A percentile compares a stretch with the other conserved stretches of the same genome.
These are phyloP conservation scores for Ambrosiella xylebori DNA, from an alignment of 2,329 filamentous ascomycete species.

Conservation along the genomic window DNA sequence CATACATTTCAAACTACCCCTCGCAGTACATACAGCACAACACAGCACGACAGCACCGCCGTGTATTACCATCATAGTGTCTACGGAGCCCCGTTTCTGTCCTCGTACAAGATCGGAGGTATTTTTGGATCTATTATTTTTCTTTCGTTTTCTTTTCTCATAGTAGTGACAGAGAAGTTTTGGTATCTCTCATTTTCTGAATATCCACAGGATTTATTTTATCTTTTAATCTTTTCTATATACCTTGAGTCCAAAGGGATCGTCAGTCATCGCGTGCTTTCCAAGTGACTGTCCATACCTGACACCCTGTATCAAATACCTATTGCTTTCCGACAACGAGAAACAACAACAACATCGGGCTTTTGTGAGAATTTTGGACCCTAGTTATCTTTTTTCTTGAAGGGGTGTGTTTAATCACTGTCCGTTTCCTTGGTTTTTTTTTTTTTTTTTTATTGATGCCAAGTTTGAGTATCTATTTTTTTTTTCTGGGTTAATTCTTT, in stretches of 20 bases:
- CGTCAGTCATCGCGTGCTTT: not conserved
- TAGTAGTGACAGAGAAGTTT: too few relatives aligned
- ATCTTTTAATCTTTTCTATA: too few relatives aligned
- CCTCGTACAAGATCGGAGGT: too few relatives aligned
- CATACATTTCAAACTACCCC: too few relatives aligned
- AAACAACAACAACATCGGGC: too few relatives aligned
- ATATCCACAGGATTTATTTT: too few relatives aligned
- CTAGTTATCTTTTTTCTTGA: not conserved
- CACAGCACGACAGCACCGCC: constrained; percentile 2
- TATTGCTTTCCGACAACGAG: not conserved
- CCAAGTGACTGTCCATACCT: not conserved
- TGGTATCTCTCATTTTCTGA: too few relatives aligned
- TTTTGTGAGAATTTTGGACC: too few relatives aligned
- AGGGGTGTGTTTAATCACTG: not conserved
- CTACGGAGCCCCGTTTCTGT: not conserved
- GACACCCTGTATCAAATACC: not conserved
- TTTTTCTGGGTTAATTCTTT: not conserved
- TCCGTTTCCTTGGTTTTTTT: not conserved
- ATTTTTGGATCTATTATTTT: too few relatives aligned
- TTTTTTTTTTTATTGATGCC: not conserved
- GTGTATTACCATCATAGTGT: not conserved
- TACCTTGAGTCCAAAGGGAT: not conserved
- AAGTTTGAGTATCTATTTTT: not conserved
- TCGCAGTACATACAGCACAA: not conserved
- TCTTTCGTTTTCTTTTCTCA: too few relatives aligned